These are phyloP conservation scores for Arachnomyces sp. DNA, from an alignment of 2,329 filamentous ascomycete genomes.

Conservation along the genomic window DNA sequence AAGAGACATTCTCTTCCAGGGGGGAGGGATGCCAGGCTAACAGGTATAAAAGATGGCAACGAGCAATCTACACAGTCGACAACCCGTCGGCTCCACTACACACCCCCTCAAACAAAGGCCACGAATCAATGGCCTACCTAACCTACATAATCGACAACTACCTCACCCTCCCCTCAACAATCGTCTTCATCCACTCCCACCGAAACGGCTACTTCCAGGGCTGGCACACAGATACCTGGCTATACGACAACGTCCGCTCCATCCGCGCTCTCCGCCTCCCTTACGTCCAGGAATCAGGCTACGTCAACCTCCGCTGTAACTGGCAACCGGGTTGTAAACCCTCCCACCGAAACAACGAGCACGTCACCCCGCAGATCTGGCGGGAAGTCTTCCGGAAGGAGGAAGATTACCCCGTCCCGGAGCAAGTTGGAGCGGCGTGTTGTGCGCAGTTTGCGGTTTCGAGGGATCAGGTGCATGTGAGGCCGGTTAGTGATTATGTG, in stretches of 20 bases:
- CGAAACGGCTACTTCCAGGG: constrained; percentile 26
- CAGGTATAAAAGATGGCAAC: constrained; percentile 33
- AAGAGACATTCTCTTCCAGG: constrained; percentile 11
- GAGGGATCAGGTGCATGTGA: constrained; percentile 40
- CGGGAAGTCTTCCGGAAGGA: constrained; percentile 16
- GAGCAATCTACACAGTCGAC: constrained; percentile 36
- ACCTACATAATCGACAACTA: constrained; percentile 47
- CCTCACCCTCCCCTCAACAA: constrained; percentile 37
- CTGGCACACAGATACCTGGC: constrained; percentile 45
- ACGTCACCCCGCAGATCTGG: constrained; percentile 21
- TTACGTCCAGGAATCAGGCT: constrained; percentile 42
- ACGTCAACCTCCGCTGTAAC: constrained; percentile 50
- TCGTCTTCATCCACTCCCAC: constrained; percentile 40
- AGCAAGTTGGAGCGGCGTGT: constrained; percentile 45
- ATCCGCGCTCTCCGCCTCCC: constrained; percentile 40
- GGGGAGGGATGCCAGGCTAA: neutral
- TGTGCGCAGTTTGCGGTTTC: constrained; percentile 56
- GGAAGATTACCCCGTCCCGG: constrained; percentile 27
- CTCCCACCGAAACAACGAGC: constrained; percentile 15
- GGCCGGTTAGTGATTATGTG: constrained; percentile 44
- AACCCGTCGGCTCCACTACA: constrained; percentile 24
- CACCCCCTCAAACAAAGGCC: constrained; percentile 39
- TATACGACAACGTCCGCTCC: constrained; percentile 42
- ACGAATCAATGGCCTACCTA: constrained; percentile 49
- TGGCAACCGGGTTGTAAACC: constrained; percentile 45